These are phyloP conservation scores for Actinomucor elegans DNA, from an alignment of 371 early-diverging fungal species.

Conservation along the genomic window DNA sequence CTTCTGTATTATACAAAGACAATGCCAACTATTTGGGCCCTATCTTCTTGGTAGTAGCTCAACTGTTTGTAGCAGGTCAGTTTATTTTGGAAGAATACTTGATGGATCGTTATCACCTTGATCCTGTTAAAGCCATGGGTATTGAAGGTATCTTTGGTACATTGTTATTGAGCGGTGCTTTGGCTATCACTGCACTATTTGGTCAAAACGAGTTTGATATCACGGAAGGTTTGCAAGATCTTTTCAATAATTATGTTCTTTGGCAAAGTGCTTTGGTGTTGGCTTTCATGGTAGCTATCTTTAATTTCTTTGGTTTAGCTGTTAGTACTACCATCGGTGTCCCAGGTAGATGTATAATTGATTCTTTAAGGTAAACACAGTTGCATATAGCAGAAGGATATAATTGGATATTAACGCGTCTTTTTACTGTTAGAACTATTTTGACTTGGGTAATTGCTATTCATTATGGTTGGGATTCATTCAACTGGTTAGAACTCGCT, in stretches of 20 bases:
- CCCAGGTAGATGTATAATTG: constrained; percentile 45
- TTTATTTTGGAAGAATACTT: constrained; percentile 48
- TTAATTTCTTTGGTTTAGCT: constrained; percentile 48
- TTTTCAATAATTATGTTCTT: constrained; percentile 20
- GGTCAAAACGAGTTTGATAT: constrained; percentile 28
- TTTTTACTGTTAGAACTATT: constrained; percentile 25
- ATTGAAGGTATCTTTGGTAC: constrained; percentile 46
- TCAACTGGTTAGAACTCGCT: constrained; percentile 35
- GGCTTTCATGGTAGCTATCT: constrained; percentile 42
- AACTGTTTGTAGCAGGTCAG: constrained; percentile 44
- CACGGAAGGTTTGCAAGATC: constrained; percentile 23
- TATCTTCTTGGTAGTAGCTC: constrained; percentile 31
- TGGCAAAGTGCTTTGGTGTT: constrained; percentile 43
- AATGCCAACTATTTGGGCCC: constrained; percentile 29
- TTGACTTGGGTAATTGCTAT: constrained; percentile 45
- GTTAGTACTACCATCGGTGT: constrained; percentile 40
- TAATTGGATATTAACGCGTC: background rate
- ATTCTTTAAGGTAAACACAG: constrained; percentile 36
- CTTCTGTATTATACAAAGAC: constrained; percentile 9
- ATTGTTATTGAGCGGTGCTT: constrained; percentile 18
- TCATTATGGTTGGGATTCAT: constrained; percentile 44
- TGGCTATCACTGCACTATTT: constrained; percentile 22
- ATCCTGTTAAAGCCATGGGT: constrained; percentile 50
- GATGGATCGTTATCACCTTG: constrained; percentile 44
- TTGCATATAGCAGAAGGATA: too few relatives aligned